Evolutionary conservation across 768 basidiomycete species (phyloP), one percentile per base, ranked within the genome.

Genomic region (Rhodotorula taiwanensis): DNA sequence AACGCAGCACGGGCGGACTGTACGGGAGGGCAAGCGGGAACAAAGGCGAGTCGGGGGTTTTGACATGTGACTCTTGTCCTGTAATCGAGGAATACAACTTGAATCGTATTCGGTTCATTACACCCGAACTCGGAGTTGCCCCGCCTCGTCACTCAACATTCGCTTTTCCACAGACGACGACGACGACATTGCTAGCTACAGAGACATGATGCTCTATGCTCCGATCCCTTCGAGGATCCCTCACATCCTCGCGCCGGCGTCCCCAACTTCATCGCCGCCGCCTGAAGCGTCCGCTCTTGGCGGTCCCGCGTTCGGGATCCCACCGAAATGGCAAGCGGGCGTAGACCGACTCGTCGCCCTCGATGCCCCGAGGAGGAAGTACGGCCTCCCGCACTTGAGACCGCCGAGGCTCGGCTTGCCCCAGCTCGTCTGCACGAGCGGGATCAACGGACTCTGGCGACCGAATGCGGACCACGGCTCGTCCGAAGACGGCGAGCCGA

Each of bases 181-280:
- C 36, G 50, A 8, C 33, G 25, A 5, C 4, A 21, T 18, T 15
- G 10, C 13, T 0, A 5, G 36, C 10, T 21, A 6, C 13, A n/a
- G 20, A 21, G 31, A 2, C 8, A 58, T 58, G 58, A n/a, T 50
- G 1, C 1, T 20, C 28, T 58, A 51, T 25, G 25, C 28, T 14
- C 58, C 58, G 10, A 31, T 59, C 5, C 41, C 48, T 10, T 20
- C 57, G 11, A 6, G 31, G 14, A 25, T 56, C 33, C 60, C 60
- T 1, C 15, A 7, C 49, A n/a, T 56, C 48, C 54, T 62, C 48
- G 60, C 60, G 16, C 60, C 60, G 0, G 27, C 60, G 15, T 62
- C 60, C 1, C 53, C 50, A 5, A 21, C 25, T 5, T 21, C 54
- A 5, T 16, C 31, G 23, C 16, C 39, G 1, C 20, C 25, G 48